These are phyloP conservation scores for Flaveria linearis DNA, from an alignment of 129 eudicot species.

Conservation along the genomic window DNA sequence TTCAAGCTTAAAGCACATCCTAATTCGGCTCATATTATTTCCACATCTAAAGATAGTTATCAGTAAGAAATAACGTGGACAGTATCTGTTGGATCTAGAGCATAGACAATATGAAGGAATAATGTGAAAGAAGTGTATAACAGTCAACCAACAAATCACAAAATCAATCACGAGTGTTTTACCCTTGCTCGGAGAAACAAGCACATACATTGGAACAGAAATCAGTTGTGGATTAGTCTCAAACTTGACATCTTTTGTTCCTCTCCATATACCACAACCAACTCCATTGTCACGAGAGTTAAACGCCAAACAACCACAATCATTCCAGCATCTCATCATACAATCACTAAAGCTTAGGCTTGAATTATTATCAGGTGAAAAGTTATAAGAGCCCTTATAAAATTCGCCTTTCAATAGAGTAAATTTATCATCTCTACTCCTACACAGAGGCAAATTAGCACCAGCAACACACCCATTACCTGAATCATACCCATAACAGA, in stretches of 20 bases:
- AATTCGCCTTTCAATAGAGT: slow-evolving; percentile 10
- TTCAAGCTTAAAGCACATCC: background rate
- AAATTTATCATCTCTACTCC: slow-evolving; percentile 17
- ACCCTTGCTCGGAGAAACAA: slow-evolving; percentile 32
- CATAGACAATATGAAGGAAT: background rate
- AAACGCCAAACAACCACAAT: slow-evolving; percentile 51
- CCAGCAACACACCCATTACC: slow-evolving; percentile 30
- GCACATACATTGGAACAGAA: slow-evolving; percentile 25
- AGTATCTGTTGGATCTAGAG: background rate
- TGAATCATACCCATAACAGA: slow-evolving; percentile 35
- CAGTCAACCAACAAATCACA: background rate
- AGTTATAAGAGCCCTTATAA: background rate
- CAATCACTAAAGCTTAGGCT: slow-evolving; percentile 50
- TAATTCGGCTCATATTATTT: background rate
- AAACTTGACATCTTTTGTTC: slow-evolving; percentile 4
- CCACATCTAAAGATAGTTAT: background rate
- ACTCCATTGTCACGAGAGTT: slow-evolving; percentile 17
- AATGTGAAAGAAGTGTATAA: background rate
- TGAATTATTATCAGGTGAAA: slow-evolving; percentile 7
- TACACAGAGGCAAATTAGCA: slow-evolving; percentile 24
- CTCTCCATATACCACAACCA: slow-evolving; percentile 34
- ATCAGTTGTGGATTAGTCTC: slow-evolving; percentile 14
- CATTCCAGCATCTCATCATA: slow-evolving; percentile 50
- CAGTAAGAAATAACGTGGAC: background rate
- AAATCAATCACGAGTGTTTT: background rate